Conservation (phyloP, 257 asterid genomes). For the Primulina huaijiensis region DNA sequence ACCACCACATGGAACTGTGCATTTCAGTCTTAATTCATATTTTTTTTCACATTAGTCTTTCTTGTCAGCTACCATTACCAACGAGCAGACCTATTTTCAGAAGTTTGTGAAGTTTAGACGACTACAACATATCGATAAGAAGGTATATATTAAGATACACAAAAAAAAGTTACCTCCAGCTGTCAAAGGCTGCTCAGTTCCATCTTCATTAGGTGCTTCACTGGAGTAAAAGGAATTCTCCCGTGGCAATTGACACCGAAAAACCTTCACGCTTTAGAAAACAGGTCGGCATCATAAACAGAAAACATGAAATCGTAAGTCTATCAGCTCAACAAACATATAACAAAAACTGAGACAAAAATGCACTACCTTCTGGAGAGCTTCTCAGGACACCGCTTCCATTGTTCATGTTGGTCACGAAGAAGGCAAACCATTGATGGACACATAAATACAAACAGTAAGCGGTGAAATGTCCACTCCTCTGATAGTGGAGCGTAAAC, state of each 20-base stretch:
- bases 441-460: slow-evolving; percentile 75
- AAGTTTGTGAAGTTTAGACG: neutral
- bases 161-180: slow-evolving; percentile 52
- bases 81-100: neutral
- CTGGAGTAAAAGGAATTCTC: slow-evolving; percentile 68
- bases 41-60: neutral
- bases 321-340: neutral
- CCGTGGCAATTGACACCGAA: slow-evolving; percentile 76
- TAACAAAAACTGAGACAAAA: slow-evolving; percentile 1
- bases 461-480: slow-evolving; percentile 81
- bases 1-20: neutral
- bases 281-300: slow-evolving; percentile 27
- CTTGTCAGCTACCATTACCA: neutral
- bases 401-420: slow-evolving; percentile 88
- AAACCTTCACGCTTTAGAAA: slow-evolving; percentile 64
- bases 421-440: slow-evolving; percentile 80
- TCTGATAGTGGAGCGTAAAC: slow-evolving; percentile 81
- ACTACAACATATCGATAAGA: neutral
- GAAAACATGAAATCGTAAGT: neutral
- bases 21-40: slow-evolving; percentile 5
- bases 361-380: slow-evolving; percentile 58
- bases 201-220: slow-evolving; percentile 66
- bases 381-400: slow-evolving; percentile 59
- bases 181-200: slow-evolving; percentile 55
- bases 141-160: neutral